Evolutionary conservation across 176 grass and related monocot species (phyloP), one percentile per base, ranked within the genome.

Genomic region (Triticum urartu): DNA sequence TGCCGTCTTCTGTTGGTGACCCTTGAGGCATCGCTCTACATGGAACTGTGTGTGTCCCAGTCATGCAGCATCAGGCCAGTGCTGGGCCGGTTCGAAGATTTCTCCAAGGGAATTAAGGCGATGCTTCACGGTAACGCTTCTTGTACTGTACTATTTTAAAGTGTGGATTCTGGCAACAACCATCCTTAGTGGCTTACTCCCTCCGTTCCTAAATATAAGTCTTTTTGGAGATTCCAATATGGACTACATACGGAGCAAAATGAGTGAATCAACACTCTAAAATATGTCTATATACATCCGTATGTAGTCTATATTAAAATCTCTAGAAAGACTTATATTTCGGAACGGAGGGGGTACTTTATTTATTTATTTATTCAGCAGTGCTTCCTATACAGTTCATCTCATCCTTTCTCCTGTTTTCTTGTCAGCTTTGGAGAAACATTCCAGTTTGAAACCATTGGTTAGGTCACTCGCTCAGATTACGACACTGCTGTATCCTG

Each of bases 1-100:
- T 95, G 96, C 33, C 45, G 71, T 30, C 28, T 92, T 62, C 87
- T 98, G 47, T 83, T 95, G 83, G 86, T 91, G 43, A 84, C 91
- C 79, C 90, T 98, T 50, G 96, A 98, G 78, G 91, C 69, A 40
- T 94, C 96, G 24, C 87, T 98, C 71, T 91, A 94, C 77, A 87
- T 98, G 88, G 92, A 95, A 84, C 74, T 95, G 30, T 98, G 91
- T 5, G 93, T 98, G 48, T 94, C 91, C 12, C 94, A 94, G 73
- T 88, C 90, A 43, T 98, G 91, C 72, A 92, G 96, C 64, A 93
- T 98, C 75, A 91, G 93, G 18, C 93, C 96, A 63, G 92, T 98
- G 24, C n/a, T 95, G 11, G 96, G 93, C 67, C 87, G 96, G 9
- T 50, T 88, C 39, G 96, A 95, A 78, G 93, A 94, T 91, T 98